Conservation (phyloP, 768 basidiomycete species). For the Mycena epipterygia region DNA sequence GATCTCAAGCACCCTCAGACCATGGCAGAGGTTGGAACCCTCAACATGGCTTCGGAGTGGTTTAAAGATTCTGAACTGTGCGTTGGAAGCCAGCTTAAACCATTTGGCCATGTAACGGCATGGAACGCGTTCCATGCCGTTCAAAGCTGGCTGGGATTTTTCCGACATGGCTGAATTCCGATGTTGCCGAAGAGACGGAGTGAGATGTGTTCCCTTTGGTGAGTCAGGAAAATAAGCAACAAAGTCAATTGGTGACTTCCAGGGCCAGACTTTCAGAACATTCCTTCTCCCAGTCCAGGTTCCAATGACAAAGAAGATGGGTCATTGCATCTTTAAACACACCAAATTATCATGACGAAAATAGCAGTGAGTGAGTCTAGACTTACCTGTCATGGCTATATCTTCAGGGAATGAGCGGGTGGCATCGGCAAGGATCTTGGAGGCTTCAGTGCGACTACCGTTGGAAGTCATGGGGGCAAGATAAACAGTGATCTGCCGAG, state of each 20-base stretch:
- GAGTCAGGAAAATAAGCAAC: background rate
- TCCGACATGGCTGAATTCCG: conserved; percentile 1
- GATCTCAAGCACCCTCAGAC: too few species aligned
- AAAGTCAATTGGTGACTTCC: background rate
- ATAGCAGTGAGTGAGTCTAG: background rate
- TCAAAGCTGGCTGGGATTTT: too few species aligned
- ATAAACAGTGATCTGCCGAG: conserved; percentile 14
- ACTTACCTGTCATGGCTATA: conserved; percentile 1
- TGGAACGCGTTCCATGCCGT: too few species aligned
- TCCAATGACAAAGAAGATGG: conserved; percentile 11
- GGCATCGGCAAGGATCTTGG: conserved; percentile 10
- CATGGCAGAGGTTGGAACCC: too few species aligned
- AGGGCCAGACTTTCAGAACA: conserved; percentile 13
- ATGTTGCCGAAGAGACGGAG: background rate
- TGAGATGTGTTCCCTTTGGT: background rate
- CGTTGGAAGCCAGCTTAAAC: too few species aligned
- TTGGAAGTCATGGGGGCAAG: conserved; percentile 10
- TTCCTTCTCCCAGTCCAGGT: too few species aligned
- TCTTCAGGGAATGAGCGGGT: conserved; percentile 9
- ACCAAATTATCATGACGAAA: background rate
- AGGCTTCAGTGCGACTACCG: conserved; percentile 10
- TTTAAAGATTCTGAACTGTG: too few species aligned
- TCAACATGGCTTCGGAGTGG: too few species aligned
- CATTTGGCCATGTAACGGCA: too few species aligned
- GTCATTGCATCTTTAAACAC: background rate